These are phyloP conservation scores for Hericium rajendrae DNA, from an alignment of 768 basidiomycete species.

Conservation along the genomic window DNA sequence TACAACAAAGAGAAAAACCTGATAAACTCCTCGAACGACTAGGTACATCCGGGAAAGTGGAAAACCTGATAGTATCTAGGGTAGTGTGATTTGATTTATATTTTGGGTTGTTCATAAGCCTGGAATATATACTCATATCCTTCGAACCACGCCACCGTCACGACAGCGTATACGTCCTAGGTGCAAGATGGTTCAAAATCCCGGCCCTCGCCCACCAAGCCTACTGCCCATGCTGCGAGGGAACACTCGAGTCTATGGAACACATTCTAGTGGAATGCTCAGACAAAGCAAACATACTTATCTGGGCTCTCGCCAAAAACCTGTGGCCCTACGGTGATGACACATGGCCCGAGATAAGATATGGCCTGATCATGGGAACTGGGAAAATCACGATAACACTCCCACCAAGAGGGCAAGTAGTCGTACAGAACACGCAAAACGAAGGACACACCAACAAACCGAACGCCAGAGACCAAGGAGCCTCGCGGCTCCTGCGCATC, in stretches of 20 bases:
- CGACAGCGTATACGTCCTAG: neutral
- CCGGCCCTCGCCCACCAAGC: neutral
- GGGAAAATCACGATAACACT: neutral
- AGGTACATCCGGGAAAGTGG: no score
- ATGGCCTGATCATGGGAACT: neutral
- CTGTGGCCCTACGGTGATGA: neutral
- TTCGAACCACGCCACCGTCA: no score
- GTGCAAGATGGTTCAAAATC: neutral
- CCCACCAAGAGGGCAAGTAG: no score
- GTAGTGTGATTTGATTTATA: no score
- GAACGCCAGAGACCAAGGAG: neutral
- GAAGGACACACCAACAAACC: neutral
- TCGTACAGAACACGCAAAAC: no score
- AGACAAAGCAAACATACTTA: no score
- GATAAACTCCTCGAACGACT: no score
- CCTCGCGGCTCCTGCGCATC: neutral
- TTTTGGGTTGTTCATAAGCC: no score
- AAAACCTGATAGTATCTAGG: no score
- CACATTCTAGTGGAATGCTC: neutral
- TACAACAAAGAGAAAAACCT: no score
- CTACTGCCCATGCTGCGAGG: neutral
- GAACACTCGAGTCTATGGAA: neutral
- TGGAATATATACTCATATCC: no score
- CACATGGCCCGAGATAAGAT: neutral
- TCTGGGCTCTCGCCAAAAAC: neutral